Evolutionary conservation across 768 basidiomycete genomes (phyloP).

Genomic region (Boletus pseudopeckii): DNA sequence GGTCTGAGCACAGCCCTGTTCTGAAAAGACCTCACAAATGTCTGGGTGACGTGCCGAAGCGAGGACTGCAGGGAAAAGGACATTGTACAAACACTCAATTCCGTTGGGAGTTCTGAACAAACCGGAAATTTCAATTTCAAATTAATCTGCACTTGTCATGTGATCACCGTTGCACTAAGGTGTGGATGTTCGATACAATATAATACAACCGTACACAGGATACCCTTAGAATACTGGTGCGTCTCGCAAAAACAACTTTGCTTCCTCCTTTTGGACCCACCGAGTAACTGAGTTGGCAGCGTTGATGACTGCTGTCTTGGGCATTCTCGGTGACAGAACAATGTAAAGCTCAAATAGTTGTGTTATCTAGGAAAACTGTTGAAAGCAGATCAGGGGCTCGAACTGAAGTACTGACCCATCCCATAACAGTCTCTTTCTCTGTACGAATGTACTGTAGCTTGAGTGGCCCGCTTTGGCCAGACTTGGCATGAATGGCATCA

Average conservation of each 20-base stretch:
- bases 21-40: constrained; percentile 28
- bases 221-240: constrained; percentile 76
- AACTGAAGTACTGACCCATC: constrained; percentile 67
- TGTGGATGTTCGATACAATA: background rate
- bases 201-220: background rate
- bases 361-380: constrained; percentile 62
- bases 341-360: constrained; percentile 92
- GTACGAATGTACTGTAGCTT: constrained; percentile 88
- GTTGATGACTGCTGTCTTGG: constrained; percentile 83
- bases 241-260: constrained; percentile 74
- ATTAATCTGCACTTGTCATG: background rate
- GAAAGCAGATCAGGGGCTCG: background rate
- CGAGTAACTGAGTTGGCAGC: constrained; percentile 86
- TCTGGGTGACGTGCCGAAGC: constrained; percentile 16
- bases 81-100: constrained; percentile 12
- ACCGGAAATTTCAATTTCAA: background rate
- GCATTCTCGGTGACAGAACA: constrained; percentile 73
- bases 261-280: constrained; percentile 92
- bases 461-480: constrained; percentile 73
- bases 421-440: constrained; percentile 84
- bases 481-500: constrained; percentile 87
- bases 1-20: constrained; percentile 27
- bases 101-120: background rate
- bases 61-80: constrained; percentile 19
- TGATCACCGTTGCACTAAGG: background rate